A percentile compares a stretch with the other conserved stretches of the same genome.
These are phyloP conservation scores for Cladorrhinum samala DNA, from an alignment of 495 filamentous ascomycete species.

Conservation along the genomic window DNA sequence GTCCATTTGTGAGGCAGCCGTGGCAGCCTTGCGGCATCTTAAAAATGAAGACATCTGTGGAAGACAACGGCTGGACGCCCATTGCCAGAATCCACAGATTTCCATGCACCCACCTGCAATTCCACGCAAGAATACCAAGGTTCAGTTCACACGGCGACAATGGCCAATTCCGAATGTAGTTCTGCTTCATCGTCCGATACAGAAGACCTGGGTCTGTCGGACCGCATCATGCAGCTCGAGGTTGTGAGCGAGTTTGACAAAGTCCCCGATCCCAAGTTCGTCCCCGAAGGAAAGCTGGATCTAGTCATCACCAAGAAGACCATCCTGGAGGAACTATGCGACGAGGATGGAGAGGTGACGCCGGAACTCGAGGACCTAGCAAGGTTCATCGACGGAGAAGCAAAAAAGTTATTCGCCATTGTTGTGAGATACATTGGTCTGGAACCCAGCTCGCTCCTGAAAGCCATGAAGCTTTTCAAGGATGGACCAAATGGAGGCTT, in stretches of 20 bases:
- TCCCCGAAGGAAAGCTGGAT: neutral
- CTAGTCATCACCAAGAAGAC: neutral
- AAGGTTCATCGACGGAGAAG: neutral
- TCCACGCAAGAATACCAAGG: no score
- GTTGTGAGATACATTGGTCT: neutral
- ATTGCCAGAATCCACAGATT: no score
- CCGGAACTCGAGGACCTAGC: neutral
- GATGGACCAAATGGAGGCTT: neutral
- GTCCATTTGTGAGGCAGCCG: no score
- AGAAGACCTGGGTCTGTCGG: no score
- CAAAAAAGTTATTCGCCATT: conserved; percentile 2
- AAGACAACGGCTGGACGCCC: no score
- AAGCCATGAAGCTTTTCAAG: conserved; percentile 1
- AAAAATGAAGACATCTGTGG: no score
- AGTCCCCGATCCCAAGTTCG: neutral
- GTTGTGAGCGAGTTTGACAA: neutral
- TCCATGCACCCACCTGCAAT: no score
- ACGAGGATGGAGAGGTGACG: neutral
- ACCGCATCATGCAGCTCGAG: neutral
- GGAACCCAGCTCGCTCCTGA: neutral
- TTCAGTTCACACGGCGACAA: no score
- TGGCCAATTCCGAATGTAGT: no score
- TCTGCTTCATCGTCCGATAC: no score
- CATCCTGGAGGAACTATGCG: neutral
- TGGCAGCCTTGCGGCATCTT: no score